Percentiles rank a stretch among this genome's conserved stretches.
Evolutionary conservation across 345 rosid genomes (phyloP).

Genomic region (Brassica juncea): DNA sequence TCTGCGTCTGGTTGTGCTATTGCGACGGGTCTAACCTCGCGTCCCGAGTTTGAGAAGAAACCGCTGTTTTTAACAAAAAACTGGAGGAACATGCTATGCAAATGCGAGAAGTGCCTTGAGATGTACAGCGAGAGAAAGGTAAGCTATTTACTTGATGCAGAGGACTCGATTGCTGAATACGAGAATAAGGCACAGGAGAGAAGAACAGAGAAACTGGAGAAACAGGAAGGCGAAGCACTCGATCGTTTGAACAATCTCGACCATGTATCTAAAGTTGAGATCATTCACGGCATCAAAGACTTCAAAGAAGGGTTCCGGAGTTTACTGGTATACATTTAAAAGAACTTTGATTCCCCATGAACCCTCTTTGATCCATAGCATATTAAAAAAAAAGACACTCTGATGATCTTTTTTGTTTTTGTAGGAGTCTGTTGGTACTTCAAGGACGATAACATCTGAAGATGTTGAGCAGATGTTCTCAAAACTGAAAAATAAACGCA

Average conservation of each 20-base stretch:
- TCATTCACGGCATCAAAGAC: slow-evolving; percentile 84
- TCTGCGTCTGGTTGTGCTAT: slow-evolving; percentile 46
- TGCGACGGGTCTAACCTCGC: slow-evolving; percentile 35
- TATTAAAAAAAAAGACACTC: neutral
- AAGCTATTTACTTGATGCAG: slow-evolving; percentile 70
- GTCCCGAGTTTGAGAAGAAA: slow-evolving; percentile 45
- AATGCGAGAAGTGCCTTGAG: slow-evolving; percentile 68
- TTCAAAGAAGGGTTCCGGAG: slow-evolving; percentile 67
- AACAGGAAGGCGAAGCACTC: slow-evolving; percentile 72
- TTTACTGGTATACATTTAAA: slow-evolving; percentile 58
- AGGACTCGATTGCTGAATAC: slow-evolving; percentile 85
- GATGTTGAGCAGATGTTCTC: slow-evolving; percentile 86
- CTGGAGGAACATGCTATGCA: slow-evolving; percentile 87
- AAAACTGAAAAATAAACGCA: slow-evolving; percentile 87
- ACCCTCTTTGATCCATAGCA: neutral
- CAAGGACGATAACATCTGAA: slow-evolving; percentile 76
- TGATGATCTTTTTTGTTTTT: neutral
- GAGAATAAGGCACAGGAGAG: slow-evolving; percentile 84
- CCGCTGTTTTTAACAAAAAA: slow-evolving; percentile 79
- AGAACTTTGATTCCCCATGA: neutral
- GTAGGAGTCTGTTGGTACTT: slow-evolving; percentile 79
- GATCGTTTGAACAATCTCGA: slow-evolving; percentile 68
- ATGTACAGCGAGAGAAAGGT: slow-evolving; percentile 63
- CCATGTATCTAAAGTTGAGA: slow-evolving; percentile 90
- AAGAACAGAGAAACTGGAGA: slow-evolving; percentile 87